These are phyloP conservation scores for Shiraia bambusicola DNA, from an alignment of 2,329 filamentous ascomycete species.

Conservation along the genomic window DNA sequence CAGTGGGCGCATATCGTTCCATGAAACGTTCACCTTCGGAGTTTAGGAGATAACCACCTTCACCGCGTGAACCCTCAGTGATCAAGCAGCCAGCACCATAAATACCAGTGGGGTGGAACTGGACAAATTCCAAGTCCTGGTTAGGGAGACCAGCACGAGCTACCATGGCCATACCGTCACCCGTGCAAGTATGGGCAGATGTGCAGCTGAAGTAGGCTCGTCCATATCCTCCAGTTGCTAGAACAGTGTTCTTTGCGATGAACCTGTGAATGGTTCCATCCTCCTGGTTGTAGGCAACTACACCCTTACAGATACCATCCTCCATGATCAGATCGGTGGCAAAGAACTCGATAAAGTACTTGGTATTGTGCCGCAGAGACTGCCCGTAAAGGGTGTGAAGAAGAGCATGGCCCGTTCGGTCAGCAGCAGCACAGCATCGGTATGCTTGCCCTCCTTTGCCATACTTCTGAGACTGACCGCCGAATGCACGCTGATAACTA, in stretches of 20 bases:
- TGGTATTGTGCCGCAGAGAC: conserved; percentile 95
- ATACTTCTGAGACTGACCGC: conserved; percentile 92
- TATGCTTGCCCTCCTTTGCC: conserved; percentile 98
- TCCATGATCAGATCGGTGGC: conserved; percentile 97
- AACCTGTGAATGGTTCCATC: conserved; percentile 97
- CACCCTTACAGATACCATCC: conserved; percentile 93
- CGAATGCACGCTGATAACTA: conserved; percentile 96
- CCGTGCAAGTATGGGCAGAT: conserved; percentile 96
- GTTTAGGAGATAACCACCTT: conserved; percentile 97
- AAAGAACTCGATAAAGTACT: conserved; percentile 99
- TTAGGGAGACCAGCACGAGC: conserved; percentile 95
- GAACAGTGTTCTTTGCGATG: conserved; percentile 92
- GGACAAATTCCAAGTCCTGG: conserved; percentile 99
- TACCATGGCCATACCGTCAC: conserved; percentile 99
- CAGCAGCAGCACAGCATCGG: conserved; percentile 92
- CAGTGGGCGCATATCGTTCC: conserved; percentile 96
- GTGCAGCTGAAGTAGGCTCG: conserved; percentile 98
- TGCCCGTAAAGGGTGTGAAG: conserved; percentile 98
- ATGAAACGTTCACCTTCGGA: conserved; percentile 98
- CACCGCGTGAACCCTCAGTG: conserved; percentile 94
- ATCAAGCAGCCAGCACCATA: conserved; percentile 96
- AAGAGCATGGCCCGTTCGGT: conserved; percentile 95
- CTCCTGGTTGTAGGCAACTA: conserved; percentile 97
- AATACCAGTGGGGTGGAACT: conserved; percentile 99
- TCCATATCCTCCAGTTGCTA: conserved; percentile 96